Base-by-base conservation (phyloP, 2,329 filamentous ascomycete genomes). In the Pseudogymnoascus sp. region DNA sequence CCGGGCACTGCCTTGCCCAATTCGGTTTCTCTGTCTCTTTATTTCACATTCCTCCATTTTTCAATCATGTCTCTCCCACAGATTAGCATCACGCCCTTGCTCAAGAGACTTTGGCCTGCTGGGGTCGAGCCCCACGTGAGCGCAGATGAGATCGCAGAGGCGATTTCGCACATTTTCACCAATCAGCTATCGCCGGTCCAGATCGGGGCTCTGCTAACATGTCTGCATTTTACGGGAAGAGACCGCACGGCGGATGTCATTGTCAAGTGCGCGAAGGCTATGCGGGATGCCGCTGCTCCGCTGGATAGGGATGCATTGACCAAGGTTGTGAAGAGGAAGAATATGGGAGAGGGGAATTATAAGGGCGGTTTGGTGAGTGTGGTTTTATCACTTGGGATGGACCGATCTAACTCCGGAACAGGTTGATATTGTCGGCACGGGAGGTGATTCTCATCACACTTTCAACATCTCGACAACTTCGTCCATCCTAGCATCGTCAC, bases 381-480 rank as follows among this genome's bases (percentile, higher is more conserved):
- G 33, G 26, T 62, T 59, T 65, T 43, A 55, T 45, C 33, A 33
- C 26, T 31, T 31, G 43, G 59, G 12, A 33, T 21, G 14, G 55
- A 10, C 52, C 19, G 14, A 16, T 3, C 55, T 59, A 16, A 62
- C 21, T 26, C 52, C 11, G 19, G 19, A 7, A 23, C 33, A 38
- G 37, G 86, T 92, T 74, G 94, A 99, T 75, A 97, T 99, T 73
- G 94, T 99, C 63, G 94, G 94, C 68, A 99, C 94, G 6, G 94
- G 94, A 68, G 94, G 94, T 72, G 94, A 99, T 78, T 88, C 89
- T 19, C 92, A 97, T 81, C 91, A 96, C 75, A 99, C 94, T 35
- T 99, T 96, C 85, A 99, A 99, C 75, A 93, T 99, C 73, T 94
- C 89, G 69, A 99, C 94, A 4, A 96, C 94, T 6, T 86, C 94